Base-by-base conservation (phyloP, 805 yeast species). In the Brettanomyces anomalus region DNA sequence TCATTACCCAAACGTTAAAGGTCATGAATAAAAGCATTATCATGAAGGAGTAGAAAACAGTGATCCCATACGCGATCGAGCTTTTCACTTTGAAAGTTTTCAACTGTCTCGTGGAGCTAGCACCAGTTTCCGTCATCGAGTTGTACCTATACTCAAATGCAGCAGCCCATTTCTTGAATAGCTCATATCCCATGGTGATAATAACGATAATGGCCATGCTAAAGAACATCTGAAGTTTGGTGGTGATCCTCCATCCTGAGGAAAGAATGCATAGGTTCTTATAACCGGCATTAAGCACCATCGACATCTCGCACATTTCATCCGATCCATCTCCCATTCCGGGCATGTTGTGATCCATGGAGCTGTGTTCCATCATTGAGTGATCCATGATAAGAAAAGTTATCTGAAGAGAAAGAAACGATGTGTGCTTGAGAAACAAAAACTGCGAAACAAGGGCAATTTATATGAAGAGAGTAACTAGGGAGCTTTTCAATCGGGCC, bases 11-110 rank as follows among this genome's bases (percentile, higher is more conserved):
- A 39, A 66, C 59, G 47, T 70, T 70, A 51, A 66, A 70, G 8
- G 70, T 65, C 76, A 70, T 70, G 45, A 70, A 70, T 11, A 70
- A 64, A 49, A 70, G 57, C 76, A 70, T 70, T 49, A 70, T 61
- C 52, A 66, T 55, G 44, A 70, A 68, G 3, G 72, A 66, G 49
- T 65, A 68, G 15, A 67, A 66, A n/a, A 69, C 71, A 43, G 63
- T 58, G 15, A 64, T 18, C 1, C 70, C 73, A 46, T 70, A 70
- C 13, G 65, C 40, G 2, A 54, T n/a, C 2, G 70, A 55, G 45
- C 55, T 52, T 33, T 54, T 58, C 3, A 57, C 13, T 39, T 55
- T 62, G 44, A 48, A 56, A 2, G 38, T 40, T 14, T 45, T 43
- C 15, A 55, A 50, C 49, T 50, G 46, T 4, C 16, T 44, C 4